Conservation (phyloP, 1,284 basidiomycete genomes). For the Rhizoctonia solani region DNA sequence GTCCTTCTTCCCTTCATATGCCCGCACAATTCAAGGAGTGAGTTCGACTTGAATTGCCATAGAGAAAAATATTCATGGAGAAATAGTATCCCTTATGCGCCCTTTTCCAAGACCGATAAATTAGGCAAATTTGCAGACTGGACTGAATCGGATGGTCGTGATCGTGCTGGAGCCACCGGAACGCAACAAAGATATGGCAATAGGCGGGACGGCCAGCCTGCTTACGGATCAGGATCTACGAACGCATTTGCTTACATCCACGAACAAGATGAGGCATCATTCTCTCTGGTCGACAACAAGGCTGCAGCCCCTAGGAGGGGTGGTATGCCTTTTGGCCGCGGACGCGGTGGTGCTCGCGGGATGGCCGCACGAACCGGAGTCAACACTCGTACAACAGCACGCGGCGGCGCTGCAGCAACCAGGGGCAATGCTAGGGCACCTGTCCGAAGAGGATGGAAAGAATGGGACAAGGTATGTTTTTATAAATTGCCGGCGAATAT, state of each 20-base stretch:
- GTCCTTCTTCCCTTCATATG: conserved; percentile 73
- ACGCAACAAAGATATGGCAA: conserved; percentile 35
- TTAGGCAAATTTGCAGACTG: conserved; percentile 97
- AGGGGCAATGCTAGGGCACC: conserved; percentile 55
- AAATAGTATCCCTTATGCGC: conserved; percentile 92
- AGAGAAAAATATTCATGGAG: background rate
- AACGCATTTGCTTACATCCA: conserved; percentile 99
- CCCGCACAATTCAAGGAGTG: conserved; percentile 63
- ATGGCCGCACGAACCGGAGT: conserved; percentile 55
- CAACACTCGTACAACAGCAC: conserved; percentile 54
- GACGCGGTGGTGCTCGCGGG: conserved; percentile 52
- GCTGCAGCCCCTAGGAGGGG: conserved; percentile 65
- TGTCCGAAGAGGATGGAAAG: conserved; percentile 81
- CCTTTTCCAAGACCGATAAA: conserved; percentile 98
- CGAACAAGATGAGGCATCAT: conserved; percentile 96
- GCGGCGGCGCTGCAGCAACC: conserved; percentile 39
- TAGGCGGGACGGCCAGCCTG: conserved; percentile 57
- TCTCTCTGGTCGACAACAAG: conserved; percentile 95
- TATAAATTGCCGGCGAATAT: background rate
- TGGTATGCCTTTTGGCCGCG: conserved; percentile 58
- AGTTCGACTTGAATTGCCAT: background rate
- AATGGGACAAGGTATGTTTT: conserved; percentile 85
- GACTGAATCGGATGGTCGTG: conserved; percentile 69
- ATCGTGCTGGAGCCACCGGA: conserved; percentile 53
- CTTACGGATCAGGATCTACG: conserved; percentile 75